A percentile compares a stretch with the other conserved stretches of the same genome.
These are phyloP conservation scores for Saprolegnia diclina DNA, from an alignment of 352 stramenopile genomes.

Conservation along the genomic window DNA sequence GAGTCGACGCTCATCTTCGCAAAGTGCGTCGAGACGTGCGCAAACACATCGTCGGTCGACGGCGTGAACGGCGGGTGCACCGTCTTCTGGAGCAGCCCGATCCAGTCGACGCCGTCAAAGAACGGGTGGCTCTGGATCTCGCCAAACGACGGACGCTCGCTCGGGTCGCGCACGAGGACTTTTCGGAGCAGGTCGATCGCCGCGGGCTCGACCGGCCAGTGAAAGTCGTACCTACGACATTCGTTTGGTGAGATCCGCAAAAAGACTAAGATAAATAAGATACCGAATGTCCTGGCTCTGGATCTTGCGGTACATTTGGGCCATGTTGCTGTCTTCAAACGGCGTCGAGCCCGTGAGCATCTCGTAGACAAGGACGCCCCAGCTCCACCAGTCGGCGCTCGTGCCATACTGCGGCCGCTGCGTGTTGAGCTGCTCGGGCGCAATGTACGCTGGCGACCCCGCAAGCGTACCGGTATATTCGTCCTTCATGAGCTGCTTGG, in stretches of 20 bases:
- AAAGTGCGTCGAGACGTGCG: slow-evolving; percentile 85
- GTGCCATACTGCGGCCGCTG: slow-evolving; percentile 84
- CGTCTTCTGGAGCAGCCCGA: slow-evolving; percentile 66
- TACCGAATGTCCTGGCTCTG: slow-evolving; percentile 79
- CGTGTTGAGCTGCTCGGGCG: slow-evolving; percentile 72
- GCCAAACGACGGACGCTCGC: slow-evolving; percentile 50
- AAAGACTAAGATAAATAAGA: too few species aligned
- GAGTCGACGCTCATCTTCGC: slow-evolving; percentile 82
- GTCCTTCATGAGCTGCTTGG: slow-evolving; percentile 74
- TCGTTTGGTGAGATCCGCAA: background rate
- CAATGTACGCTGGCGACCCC: slow-evolving; percentile 80
- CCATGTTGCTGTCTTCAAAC: slow-evolving; percentile 83
- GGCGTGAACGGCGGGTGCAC: slow-evolving; percentile 77
- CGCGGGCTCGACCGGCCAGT: slow-evolving; percentile 55
- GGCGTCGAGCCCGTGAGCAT: slow-evolving; percentile 84
- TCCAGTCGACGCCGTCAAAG: slow-evolving; percentile 66
- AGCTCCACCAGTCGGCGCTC: slow-evolving; percentile 89
- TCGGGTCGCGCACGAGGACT: slow-evolving; percentile 67
- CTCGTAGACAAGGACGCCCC: slow-evolving; percentile 86
- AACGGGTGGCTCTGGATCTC: slow-evolving; percentile 64
- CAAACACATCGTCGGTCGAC: slow-evolving; percentile 72
- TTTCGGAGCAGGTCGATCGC: slow-evolving; percentile 73
- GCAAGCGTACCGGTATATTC: slow-evolving; percentile 64
- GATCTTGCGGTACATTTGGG: slow-evolving; percentile 87
- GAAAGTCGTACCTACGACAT: slow-evolving; percentile 36